Conservation (phyloP, 805 yeast genomes). For the Trichomonascus vanleenenianus region DNA sequence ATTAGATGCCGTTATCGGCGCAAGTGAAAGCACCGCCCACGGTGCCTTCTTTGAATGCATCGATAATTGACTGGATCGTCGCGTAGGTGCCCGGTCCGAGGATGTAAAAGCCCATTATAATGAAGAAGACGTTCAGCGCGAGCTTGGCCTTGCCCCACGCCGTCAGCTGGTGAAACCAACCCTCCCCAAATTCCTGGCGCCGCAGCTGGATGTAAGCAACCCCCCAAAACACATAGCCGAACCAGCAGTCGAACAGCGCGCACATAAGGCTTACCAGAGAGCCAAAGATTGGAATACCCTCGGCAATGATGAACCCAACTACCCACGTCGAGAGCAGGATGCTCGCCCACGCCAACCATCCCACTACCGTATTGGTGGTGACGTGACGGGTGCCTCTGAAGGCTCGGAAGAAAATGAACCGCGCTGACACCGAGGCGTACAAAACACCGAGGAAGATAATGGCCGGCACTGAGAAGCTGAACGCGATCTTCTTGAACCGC, state of each 20-base stretch:
- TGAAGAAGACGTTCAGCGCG: constrained; percentile 31
- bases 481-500: constrained; percentile 44
- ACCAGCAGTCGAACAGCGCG: constrained; percentile 58
- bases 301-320: constrained; percentile 50
- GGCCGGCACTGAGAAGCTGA: constrained; percentile 56
- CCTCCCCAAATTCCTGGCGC: constrained; percentile 29
- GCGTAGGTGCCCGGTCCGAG: constrained; percentile 56
- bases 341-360: constrained; percentile 47
- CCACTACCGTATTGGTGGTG: constrained; percentile 39
- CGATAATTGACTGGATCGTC: constrained; percentile 46
- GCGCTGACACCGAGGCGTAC: constrained; percentile 47
- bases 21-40: constrained; percentile 50
- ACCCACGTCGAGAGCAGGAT: constrained; percentile 41
- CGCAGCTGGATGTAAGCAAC: constrained; percentile 45
- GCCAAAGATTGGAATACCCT: constrained; percentile 57
- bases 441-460: constrained; percentile 48
- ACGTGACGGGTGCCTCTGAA: constrained; percentile 39
- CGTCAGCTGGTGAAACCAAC: constrained; percentile 27
- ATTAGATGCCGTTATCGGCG: constrained; percentile 34
- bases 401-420: constrained; percentile 41
- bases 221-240: constrained; percentile 57
- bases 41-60: constrained; percentile 39
- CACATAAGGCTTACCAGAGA: constrained; percentile 52
- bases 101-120: constrained; percentile 43
- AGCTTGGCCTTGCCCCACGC: constrained; percentile 33